Percentiles rank a stretch among this genome's conserved stretches.
Conservation (phyloP, 768 basidiomycete genomes). For the Pholiota microspora region DNA sequence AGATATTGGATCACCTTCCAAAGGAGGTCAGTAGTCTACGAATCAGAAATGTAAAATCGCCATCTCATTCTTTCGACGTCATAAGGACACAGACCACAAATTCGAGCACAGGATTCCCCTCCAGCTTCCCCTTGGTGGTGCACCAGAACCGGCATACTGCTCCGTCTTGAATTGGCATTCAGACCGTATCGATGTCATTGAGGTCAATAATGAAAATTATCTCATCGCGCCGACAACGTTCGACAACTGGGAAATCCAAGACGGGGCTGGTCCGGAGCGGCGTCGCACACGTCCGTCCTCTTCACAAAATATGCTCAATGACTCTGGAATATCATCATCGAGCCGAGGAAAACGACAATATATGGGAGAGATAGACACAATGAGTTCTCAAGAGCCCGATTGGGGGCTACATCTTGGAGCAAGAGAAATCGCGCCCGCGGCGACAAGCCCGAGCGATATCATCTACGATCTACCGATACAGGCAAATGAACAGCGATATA, state of each 20-base stretch:
- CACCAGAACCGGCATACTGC: conserved; percentile 1
- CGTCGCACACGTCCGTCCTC: background rate
- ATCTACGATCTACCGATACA: too few species aligned
- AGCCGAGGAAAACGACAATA: background rate
- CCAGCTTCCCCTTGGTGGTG: background rate
- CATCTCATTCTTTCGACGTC: background rate
- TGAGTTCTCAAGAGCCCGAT: too few species aligned
- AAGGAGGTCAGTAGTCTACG: background rate
- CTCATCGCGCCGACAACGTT: background rate
- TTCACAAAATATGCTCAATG: background rate
- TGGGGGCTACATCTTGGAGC: background rate
- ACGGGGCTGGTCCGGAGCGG: background rate
- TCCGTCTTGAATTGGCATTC: background rate
- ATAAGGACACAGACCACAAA: conserved; percentile 6
- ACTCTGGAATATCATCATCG: background rate
- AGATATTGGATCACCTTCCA: background rate
- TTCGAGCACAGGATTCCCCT: conserved; percentile 2
- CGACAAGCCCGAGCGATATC: too few species aligned
- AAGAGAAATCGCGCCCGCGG: background rate
- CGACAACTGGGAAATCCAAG: background rate
- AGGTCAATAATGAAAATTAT: conserved; percentile 1
- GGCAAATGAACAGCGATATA: too few species aligned
- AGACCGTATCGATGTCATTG: background rate
- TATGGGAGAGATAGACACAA: background rate
- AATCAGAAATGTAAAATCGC: background rate